phyloP scores from a whole-genome alignment of 305 asterid genomes.

The Solanum hybrid region DNA sequence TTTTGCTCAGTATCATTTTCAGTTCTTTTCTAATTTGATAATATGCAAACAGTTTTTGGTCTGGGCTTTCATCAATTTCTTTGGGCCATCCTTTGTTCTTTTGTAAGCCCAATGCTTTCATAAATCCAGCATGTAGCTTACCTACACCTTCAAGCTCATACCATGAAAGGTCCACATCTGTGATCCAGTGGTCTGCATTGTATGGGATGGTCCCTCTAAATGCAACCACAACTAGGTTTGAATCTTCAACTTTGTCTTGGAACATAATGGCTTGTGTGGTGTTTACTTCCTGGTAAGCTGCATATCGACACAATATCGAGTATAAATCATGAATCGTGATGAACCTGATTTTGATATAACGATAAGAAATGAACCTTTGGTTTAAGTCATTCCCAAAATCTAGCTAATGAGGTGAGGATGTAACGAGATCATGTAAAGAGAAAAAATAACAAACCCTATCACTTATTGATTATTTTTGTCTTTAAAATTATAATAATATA shows the following conservation, averaged over 20 bases:
- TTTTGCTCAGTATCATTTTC: constrained; percentile 20
- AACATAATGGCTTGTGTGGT: constrained; percentile 48
- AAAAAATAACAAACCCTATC: background rate
- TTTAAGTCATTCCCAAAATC: background rate
- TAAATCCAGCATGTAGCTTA: constrained; percentile 49
- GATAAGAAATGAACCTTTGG: background rate
- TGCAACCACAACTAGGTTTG: constrained; percentile 37
- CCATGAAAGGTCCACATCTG: constrained; percentile 67
- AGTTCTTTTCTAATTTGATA: constrained; percentile 41
- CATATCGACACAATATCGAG: background rate
- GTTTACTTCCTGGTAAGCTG: constrained; percentile 9
- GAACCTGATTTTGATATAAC: background rate
- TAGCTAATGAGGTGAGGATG: background rate
- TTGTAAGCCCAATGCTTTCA: constrained; percentile 66
- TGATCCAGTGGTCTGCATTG: constrained; percentile 40
- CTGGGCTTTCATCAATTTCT: constrained; percentile 8
- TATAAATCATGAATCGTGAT: background rate
- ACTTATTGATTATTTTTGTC: background rate
- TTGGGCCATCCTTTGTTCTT: constrained; percentile 49
- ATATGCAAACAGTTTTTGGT: constrained; percentile 33
- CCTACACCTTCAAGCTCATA: constrained; percentile 42
- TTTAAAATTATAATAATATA: too few relatives aligned
- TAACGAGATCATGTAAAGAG: background rate
- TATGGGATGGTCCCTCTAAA: constrained; percentile 66
- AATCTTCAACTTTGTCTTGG: constrained; percentile 21